Conservation (phyloP, 192 early-diverging fungal species). For the Coemansia reversa region DNA sequence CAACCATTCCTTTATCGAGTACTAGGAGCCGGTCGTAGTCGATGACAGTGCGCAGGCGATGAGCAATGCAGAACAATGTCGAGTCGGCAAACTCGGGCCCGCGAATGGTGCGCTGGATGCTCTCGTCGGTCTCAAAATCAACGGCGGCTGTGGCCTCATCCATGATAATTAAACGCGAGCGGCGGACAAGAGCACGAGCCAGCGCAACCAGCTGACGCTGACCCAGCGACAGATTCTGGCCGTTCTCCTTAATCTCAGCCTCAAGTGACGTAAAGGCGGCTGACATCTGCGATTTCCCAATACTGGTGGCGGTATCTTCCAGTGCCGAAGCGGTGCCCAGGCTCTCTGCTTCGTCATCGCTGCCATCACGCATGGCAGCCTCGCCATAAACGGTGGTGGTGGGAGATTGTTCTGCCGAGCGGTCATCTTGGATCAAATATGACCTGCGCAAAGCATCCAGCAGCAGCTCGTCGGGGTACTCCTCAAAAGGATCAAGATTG, state of each 20-base stretch:
- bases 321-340: neutral
- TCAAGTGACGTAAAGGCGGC: conserved; percentile 57
- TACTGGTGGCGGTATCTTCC: neutral
- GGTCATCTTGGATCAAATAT: conserved; percentile 58
- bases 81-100: conserved; percentile 66
- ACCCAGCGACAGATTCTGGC: conserved; percentile 75
- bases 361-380: neutral
- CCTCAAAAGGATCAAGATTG: conserved; percentile 87
- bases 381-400: neutral
- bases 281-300: conserved; percentile 10
- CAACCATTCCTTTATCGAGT: conserved; percentile 71
- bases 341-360: conserved; percentile 1
- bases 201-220: conserved; percentile 79
- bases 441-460: conserved; percentile 77
- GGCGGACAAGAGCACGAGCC: conserved; percentile 74
- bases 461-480: conserved; percentile 74
- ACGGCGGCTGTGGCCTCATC: conserved; percentile 91
- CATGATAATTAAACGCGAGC: conserved; percentile 71
- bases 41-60: conserved; percentile 83
- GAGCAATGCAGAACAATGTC: conserved; percentile 87
- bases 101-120: conserved; percentile 88
- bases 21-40: conserved; percentile 87
- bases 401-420: neutral
- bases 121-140: conserved; percentile 82
- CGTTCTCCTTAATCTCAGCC: conserved; percentile 77